Evolutionary conservation across 106 monocot genomes (phyloP), one percentile per base, ranked within the genome.

Genomic region (Posidonia australis): DNA sequence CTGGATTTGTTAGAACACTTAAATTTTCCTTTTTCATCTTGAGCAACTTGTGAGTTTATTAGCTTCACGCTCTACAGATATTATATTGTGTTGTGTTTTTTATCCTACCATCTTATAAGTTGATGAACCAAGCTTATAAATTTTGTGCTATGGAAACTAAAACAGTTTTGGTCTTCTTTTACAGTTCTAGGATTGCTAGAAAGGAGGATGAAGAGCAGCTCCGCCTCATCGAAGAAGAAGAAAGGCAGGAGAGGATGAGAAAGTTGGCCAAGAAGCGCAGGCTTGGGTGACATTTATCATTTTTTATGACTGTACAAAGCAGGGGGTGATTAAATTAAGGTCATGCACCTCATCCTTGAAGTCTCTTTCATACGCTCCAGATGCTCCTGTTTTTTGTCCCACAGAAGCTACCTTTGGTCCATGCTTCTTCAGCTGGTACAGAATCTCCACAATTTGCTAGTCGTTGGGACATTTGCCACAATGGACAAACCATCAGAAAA

Each of bases 171-270:
- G 14, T 58, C 11, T 57, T 58, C 28, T 58, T 25, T 60, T 32
- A 49, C 84, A 84, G 84, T 62, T 66, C 77, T 1, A 67, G 54
- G 63, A 84, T 84, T 52, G 84, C 84, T 27, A 60, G 41, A 26
- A 48, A 42, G 71, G 84, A 84, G 55, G 84, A 84, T 28, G 84
- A 84, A 46, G 80, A 84, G 75, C 71, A 84, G 68, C 71, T 72
- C 30, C 76, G 76, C 5, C 80, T 77, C 36, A 77, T 80, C 11
- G 77, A 80, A 52, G 80, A 84, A 54, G 84, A 84, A 51, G 80
- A 84, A 52, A 65, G 54, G 60, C 32, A 64, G 22, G 84, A 80
- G 71, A 80, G 77, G 51, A 80, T 71, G 74, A 77, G 77, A 52
- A 79, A 80, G 69, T 71, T 80, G 51, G 58, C 69, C 10, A 70